A percentile compares a stretch with the other conserved stretches of the same genome.
Evolutionary conservation across 2,329 filamentous ascomycete species (phyloP).

Genomic region (Exophiala bonariae): DNA sequence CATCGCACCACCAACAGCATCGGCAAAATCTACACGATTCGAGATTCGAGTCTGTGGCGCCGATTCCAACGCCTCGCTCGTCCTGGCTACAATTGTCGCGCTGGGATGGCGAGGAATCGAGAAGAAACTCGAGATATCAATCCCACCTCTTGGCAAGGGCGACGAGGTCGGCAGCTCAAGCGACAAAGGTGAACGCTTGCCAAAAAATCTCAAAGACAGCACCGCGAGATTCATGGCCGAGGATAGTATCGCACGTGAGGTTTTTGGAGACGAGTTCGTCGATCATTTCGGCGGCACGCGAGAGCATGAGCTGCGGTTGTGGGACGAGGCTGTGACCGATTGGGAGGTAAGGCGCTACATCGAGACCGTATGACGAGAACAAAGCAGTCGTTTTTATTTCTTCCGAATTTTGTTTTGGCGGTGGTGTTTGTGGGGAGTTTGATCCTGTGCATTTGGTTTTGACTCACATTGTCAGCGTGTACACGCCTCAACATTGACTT

Average conservation of each 20-base stretch:
- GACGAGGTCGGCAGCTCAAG: conserved; percentile 72
- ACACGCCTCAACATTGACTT: too few relatives aligned
- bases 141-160: conserved; percentile 81
- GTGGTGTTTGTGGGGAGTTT: neutral
- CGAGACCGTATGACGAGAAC: conserved; percentile 24
- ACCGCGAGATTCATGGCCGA: conserved; percentile 73
- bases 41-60: conserved; percentile 94
- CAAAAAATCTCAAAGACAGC: conserved; percentile 83
- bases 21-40: conserved; percentile 82
- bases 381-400: neutral
- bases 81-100: conserved; percentile 81
- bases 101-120: conserved; percentile 90
- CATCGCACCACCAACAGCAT: conserved; percentile 83
- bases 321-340: conserved; percentile 95
- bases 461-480: too few relatives aligned
- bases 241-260: conserved; percentile 85
- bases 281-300: conserved; percentile 92
- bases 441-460: neutral
- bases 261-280: conserved; percentile 93
- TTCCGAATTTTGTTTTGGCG: neutral
- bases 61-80: conserved; percentile 85
- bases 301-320: conserved; percentile 85
- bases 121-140: conserved; percentile 81
- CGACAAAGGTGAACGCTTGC: conserved; percentile 75
- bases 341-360: conserved; percentile 64